phyloP scores from a whole-genome alignment of 176 grass and related monocot genomes.

The Luzula sylvatica region DNA sequence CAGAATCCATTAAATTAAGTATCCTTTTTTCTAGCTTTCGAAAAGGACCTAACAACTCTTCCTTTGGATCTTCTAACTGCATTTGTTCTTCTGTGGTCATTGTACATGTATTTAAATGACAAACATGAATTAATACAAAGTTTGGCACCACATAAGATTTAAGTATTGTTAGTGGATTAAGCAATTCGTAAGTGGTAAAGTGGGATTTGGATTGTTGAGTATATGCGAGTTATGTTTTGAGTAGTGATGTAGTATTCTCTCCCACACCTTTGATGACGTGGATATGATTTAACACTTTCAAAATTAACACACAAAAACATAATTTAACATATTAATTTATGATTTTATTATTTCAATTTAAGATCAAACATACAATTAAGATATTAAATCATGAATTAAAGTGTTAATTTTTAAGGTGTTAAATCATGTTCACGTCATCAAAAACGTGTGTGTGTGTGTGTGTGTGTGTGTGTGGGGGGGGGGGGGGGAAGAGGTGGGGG shows the following conservation, averaged over 20 bases:
- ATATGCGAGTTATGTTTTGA: background rate
- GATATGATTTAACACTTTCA: too few species aligned
- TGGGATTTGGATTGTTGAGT: slow-evolving; percentile 4
- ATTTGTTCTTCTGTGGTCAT: background rate
- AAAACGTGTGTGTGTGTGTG: too few species aligned
- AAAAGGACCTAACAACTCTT: background rate
- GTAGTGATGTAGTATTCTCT: slow-evolving; percentile 10
- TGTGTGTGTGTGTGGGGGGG: too few species aligned
- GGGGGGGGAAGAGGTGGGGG: too few species aligned
- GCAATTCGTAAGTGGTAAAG: background rate
- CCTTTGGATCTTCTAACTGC: slow-evolving; percentile 2
- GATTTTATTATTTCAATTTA: too few species aligned
- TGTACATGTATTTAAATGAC: background rate
- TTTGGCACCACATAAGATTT: background rate
- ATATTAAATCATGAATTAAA: too few species aligned
- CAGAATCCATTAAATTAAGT: slow-evolving; percentile 5
- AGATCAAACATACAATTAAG: too few species aligned
- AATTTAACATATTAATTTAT: too few species aligned
- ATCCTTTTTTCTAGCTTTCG: slow-evolving; percentile 10
- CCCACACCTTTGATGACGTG: background rate
- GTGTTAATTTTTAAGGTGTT: too few species aligned
- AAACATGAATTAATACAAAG: background rate
- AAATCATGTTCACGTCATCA: too few species aligned
- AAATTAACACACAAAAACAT: too few species aligned
- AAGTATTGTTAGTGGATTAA: slow-evolving; percentile 6